Conservation (phyloP, 139 green algal genomes). For the Chlorella sp. region DNA sequence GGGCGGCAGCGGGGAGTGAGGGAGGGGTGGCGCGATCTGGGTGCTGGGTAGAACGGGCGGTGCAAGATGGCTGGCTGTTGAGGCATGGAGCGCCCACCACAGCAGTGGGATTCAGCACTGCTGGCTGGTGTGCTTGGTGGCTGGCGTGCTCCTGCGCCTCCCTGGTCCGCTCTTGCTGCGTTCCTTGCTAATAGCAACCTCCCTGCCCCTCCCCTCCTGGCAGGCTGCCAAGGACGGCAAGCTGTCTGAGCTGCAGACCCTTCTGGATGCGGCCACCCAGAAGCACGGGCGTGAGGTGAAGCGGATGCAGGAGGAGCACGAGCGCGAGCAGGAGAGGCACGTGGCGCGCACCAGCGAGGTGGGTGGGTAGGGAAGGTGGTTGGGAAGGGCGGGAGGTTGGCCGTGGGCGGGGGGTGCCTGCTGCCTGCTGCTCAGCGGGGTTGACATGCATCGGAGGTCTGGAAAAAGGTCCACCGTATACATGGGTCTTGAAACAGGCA, state of each 20-base stretch:
- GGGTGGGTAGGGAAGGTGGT: neutral
- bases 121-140: neutral
- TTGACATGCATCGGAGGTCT: neutral
- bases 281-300: neutral
- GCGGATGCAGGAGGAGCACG: neutral
- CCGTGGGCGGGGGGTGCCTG: neutral
- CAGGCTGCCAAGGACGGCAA: neutral
- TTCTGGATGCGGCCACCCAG: neutral
- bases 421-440: neutral
- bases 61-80: too few relatives aligned
- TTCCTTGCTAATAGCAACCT: neutral
- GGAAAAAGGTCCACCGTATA: too few relatives aligned
- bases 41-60: neutral
- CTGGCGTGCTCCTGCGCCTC: neutral
- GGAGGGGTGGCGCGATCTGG: neutral
- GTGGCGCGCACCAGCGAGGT: constrained; percentile 25
- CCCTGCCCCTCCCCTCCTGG: neutral
- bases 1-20: neutral
- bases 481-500: too few relatives aligned
- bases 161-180: neutral
- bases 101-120: too few relatives aligned
- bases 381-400: too few relatives aligned
- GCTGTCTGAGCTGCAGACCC: neutral
- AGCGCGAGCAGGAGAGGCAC: neutral
- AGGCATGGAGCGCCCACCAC: neutral